A percentile compares a stretch with the other conserved stretches of the same genome.
phyloP scores from a whole-genome alignment of 2,329 filamentous ascomycete genomes.

The Niveomyces coronatus region DNA sequence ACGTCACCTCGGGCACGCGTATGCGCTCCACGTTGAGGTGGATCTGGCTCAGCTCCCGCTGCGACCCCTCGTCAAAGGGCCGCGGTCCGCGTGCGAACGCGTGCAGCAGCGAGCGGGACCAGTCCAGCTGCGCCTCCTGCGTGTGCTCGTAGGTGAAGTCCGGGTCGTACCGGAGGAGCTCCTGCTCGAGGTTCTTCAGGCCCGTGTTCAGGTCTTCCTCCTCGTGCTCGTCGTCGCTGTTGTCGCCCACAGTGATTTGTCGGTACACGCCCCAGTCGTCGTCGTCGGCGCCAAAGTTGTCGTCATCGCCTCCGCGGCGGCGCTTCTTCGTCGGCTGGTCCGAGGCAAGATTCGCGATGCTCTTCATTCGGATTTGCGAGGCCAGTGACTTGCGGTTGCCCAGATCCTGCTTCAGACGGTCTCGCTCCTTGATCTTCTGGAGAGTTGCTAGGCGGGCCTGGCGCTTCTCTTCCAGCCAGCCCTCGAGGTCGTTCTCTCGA shows the following conservation, averaged over 20 bases:
- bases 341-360: conserved; percentile 87
- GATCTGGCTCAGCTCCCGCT: conserved; percentile 73
- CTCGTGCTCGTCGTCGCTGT: conserved; percentile 80
- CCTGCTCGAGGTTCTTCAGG: conserved; percentile 69
- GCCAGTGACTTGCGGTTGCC: conserved; percentile 95
- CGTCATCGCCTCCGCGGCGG: conserved; percentile 79
- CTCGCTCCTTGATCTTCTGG: conserved; percentile 83
- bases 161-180: conserved; percentile 78
- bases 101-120: conserved; percentile 85
- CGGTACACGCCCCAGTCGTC: conserved; percentile 98
- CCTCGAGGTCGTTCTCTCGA: conserved; percentile 72
- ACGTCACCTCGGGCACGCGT: conserved; percentile 84
- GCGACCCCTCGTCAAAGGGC: conserved; percentile 70
- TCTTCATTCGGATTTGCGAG: conserved; percentile 97
- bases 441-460: conserved; percentile 60
- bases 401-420: conserved; percentile 85
- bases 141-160: conserved; percentile 88
- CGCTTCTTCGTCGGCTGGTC: conserved; percentile 80
- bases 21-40: conserved; percentile 97
- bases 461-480: conserved; percentile 77
- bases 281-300: conserved; percentile 93
- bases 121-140: conserved; percentile 84
- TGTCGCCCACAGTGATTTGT: conserved; percentile 74
- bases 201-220: conserved; percentile 73
- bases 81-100: conserved; percentile 82